Evolutionary conservation across 1,139 yeast species (phyloP), one percentile per base, ranked within the genome.

Genomic region (Zygosaccharomyces sapae): DNA sequence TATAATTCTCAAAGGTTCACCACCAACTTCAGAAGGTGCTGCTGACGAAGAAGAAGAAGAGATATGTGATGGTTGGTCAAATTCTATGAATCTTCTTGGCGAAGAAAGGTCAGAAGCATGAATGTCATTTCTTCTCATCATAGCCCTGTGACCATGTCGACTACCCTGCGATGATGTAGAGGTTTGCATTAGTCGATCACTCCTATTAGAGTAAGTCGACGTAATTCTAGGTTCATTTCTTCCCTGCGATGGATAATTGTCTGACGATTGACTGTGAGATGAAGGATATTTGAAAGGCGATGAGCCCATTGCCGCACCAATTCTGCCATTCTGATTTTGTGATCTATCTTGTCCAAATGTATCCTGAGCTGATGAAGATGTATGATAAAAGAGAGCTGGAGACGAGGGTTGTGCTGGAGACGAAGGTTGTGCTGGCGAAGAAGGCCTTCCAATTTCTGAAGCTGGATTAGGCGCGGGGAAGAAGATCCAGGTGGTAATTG

Each of bases 1-100:
- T 61, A 92, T 90, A 48, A 92, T 95, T 62, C 95, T 79, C 30
- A 83, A 80, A 1, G 95, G 94, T 55, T 83, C 94, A 18, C 34
- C 18, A 50, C 77, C 81, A 13, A 72, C 69, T 44, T 71, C 72
- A 5, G 64, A 61, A 7, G 57, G 60, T 5, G 56, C 55, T 41
- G 51, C 61, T 6, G 66, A 65, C 7, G 63, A 57, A 4, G 64
- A 59, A 1, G 61, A 52, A 9, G 56, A 45, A 45, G 61, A 48
- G 19, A 44, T 10, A 48, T 47, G 57, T 4, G 66, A 56, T 18
- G 55, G 56, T 2, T 68, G 59, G 29, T 66, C 66, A 20, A 63
- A 51, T 45, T 61, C 63, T 3, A 61, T 56, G 22, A 65, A 68
- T 62, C 76, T 69, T 44, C 80, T 77, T 4, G 82, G 77, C 0